A percentile compares a stretch with the other conserved stretches of the same genome.
Conservation (phyloP, 2,329 filamentous ascomycete genomes). For the Cercospora sp. region DNA sequence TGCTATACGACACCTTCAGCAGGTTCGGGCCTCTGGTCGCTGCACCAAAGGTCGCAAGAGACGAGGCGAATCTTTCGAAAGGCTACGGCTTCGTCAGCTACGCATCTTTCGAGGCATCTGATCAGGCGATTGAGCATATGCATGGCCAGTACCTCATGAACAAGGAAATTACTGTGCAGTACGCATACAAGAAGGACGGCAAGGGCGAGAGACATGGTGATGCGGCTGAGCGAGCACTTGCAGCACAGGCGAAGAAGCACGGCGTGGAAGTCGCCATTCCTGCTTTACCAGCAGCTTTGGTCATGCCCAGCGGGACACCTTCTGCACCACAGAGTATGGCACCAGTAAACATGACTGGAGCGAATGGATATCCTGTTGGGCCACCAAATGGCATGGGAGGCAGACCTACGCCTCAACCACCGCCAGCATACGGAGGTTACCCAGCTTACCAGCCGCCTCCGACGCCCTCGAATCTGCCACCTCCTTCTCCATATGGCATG, state of each 20-base stretch:
- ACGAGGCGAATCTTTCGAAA: constrained; percentile 85
- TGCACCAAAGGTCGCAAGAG: constrained; percentile 86
- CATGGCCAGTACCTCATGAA: constrained; percentile 96
- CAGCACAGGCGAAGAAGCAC: constrained; percentile 88
- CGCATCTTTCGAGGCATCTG: constrained; percentile 87
- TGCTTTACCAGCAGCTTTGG: constrained; percentile 71
- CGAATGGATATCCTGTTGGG: constrained; percentile 31
- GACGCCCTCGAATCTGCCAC: constrained; percentile 21
- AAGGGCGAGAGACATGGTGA: constrained; percentile 96
- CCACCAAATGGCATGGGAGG: constrained; percentile 42
- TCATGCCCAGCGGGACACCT: constrained; percentile 49
- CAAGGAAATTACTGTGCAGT: constrained; percentile 94
- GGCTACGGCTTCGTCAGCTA: constrained; percentile 97
- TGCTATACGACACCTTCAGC: constrained; percentile 91
- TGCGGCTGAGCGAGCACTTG: constrained; percentile 86
- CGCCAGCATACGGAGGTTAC: constrained; percentile 26
- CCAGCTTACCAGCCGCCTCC: constrained; percentile 23
- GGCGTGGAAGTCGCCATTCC: constrained; percentile 83
- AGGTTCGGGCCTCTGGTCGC: constrained; percentile 84
- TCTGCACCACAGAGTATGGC: constrained; percentile 48
- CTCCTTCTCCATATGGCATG: constrained; percentile 23
- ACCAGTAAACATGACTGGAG: constrained; percentile 8
- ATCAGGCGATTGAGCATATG: constrained; percentile 88
- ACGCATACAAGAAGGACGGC: constrained; percentile 98
- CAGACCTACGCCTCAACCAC: constrained; percentile 26